A percentile compares a stretch with the other conserved stretches of the same genome.
These are phyloP conservation scores for Neopestalotiopsis clavispora DNA, from an alignment of 2,329 filamentous ascomycete genomes.

Conservation along the genomic window DNA sequence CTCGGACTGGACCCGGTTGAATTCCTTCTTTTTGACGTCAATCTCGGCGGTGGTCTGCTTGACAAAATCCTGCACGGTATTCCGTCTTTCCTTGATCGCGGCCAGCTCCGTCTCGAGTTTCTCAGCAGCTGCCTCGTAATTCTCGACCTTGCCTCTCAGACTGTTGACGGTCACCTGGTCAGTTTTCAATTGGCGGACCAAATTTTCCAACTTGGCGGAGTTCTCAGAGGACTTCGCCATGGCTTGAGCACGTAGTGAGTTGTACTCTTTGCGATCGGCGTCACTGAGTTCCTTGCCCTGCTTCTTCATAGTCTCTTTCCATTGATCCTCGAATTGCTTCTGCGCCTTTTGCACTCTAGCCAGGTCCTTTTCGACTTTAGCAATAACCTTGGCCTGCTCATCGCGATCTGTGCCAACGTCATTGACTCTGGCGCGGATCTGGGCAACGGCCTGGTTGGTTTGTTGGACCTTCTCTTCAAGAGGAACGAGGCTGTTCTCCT, in stretches of 20 bases:
- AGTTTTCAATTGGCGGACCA: constrained; percentile 87
- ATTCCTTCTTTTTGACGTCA: constrained; percentile 86
- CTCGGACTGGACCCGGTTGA: constrained; percentile 84
- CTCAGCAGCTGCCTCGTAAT: constrained; percentile 72
- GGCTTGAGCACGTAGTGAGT: constrained; percentile 81
- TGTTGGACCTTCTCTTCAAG: constrained; percentile 91
- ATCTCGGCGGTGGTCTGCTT: constrained; percentile 79
- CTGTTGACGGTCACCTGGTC: constrained; percentile 91
- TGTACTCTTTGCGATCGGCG: constrained; percentile 88
- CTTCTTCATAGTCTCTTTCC: constrained; percentile 82
- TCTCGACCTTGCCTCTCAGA: constrained; percentile 86
- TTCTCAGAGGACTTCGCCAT: constrained; percentile 81
- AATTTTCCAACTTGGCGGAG: constrained; percentile 81
- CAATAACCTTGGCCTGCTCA: constrained; percentile 68
- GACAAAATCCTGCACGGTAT: constrained; percentile 64
- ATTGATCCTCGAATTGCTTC: constrained; percentile 85
- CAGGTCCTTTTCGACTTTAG: constrained; percentile 80
- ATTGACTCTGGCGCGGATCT: constrained; percentile 69
- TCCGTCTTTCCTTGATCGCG: constrained; percentile 71
- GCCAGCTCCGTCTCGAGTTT: constrained; percentile 75
- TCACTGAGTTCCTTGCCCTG: constrained; percentile 87
- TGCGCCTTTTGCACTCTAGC: constrained; percentile 88
- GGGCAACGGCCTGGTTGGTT: constrained; percentile 72
- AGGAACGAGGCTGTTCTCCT: constrained; percentile 83
- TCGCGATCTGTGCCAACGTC: constrained; percentile 79